Conservation (phyloP, 2,329 filamentous ascomycete genomes). For the Ophiostoma populinum region DNA sequence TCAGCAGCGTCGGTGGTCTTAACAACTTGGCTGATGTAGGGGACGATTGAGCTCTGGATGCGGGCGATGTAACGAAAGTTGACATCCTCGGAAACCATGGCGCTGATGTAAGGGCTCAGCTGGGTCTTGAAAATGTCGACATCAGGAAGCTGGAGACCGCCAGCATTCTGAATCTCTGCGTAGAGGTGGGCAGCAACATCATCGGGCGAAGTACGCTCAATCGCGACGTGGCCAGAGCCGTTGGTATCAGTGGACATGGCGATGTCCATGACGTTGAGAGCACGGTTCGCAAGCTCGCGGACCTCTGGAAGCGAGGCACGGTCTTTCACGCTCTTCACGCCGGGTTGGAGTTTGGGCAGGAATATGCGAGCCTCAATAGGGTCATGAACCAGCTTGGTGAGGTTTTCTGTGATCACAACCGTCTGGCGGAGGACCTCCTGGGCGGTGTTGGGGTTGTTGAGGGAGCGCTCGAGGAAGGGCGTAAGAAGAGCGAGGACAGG, state of each 20-base stretch:
- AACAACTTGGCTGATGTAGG: slow-evolving; percentile 61
- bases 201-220: slow-evolving; percentile 50
- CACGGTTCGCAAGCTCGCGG: slow-evolving; percentile 70
- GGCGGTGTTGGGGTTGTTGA: slow-evolving; percentile 78
- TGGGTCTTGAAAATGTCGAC: slow-evolving; percentile 49
- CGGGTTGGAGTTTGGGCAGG: slow-evolving; percentile 82
- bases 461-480: slow-evolving; percentile 79
- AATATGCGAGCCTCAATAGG: slow-evolving; percentile 90
- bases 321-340: slow-evolving; percentile 76
- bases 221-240: slow-evolving; percentile 16
- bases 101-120: slow-evolving; percentile 56
- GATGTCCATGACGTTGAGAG: slow-evolving; percentile 74
- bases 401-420: slow-evolving; percentile 89
- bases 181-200: slow-evolving; percentile 64
- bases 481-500: slow-evolving; percentile 89
- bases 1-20: slow-evolving; percentile 40
- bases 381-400: slow-evolving; percentile 94
- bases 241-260: slow-evolving; percentile 63
- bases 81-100: slow-evolving; percentile 75
- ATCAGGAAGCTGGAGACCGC: slow-evolving; percentile 30
- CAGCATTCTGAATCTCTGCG: slow-evolving; percentile 54
- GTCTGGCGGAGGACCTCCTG: slow-evolving; percentile 94
- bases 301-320: slow-evolving; percentile 89
- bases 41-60: slow-evolving; percentile 48
- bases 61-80: slow-evolving; percentile 66